These are phyloP conservation scores for Chalaropsis ovoidea DNA, from an alignment of 2,329 filamentous ascomycete genomes.

Conservation along the genomic window DNA sequence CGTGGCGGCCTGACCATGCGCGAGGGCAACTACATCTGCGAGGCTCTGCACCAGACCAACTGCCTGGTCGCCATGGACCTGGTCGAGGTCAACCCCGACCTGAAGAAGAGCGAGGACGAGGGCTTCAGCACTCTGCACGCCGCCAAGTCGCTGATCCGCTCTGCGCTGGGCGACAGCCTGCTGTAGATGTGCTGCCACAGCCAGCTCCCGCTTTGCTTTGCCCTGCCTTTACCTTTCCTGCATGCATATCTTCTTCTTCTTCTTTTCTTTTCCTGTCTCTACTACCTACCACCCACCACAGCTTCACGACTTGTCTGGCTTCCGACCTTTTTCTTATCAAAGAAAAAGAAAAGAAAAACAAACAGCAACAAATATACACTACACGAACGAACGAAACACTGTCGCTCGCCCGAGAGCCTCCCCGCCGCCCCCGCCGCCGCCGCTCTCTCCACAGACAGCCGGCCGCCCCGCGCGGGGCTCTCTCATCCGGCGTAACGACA, in stretches of 20 bases:
- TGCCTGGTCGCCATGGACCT: conserved; percentile 70
- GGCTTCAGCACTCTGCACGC: conserved; percentile 80
- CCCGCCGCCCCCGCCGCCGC: neutral
- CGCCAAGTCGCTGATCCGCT: conserved; percentile 82
- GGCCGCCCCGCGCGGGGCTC: neutral
- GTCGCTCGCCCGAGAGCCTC: conserved; percentile 6
- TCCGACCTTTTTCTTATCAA: conserved; percentile 18
- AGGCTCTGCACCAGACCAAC: conserved; percentile 70
- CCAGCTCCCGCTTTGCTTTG: conserved; percentile 3
- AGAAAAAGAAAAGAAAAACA: neutral
- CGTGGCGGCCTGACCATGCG: conserved; percentile 84
- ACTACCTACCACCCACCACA: neutral
- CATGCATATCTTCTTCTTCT: neutral
- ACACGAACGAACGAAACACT: conserved; percentile 25
- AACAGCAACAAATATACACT: conserved; percentile 17
- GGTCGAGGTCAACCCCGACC: conserved; percentile 68
- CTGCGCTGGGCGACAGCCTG: conserved; percentile 83
- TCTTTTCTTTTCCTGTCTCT: neutral
- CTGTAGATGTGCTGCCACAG: conserved; percentile 41
- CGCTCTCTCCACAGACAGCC: neutral
- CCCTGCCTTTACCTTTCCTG: neutral
- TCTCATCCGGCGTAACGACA: neutral
- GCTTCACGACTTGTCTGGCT: conserved; percentile 16
- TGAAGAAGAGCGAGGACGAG: conserved; percentile 48
- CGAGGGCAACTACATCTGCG: conserved; percentile 95